phyloP scores from a whole-genome alignment of 2,329 filamentous ascomycete genomes.

The Calcarisporium arbuscula region DNA sequence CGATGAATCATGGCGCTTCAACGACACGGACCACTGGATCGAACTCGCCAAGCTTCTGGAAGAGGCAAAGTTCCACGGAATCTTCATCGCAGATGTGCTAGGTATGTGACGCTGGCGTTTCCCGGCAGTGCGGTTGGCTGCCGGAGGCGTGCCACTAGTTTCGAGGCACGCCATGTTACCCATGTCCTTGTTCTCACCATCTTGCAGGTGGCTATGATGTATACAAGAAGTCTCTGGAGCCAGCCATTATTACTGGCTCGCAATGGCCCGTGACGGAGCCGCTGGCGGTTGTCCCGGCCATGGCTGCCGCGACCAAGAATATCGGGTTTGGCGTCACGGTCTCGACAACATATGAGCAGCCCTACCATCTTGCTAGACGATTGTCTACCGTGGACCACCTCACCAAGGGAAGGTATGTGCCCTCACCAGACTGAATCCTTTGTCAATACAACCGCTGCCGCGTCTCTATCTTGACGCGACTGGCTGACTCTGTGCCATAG shows the following conservation, averaged over 20 bases:
- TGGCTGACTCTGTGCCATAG: conserved; percentile 20
- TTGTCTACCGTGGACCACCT: conserved; percentile 64
- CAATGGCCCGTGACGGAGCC: conserved; percentile 70
- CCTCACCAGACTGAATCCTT: neutral
- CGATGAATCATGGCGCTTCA: conserved; percentile 57
- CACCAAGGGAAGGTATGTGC: conserved; percentile 47
- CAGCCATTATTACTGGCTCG: conserved; percentile 55
- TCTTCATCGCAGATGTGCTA: conserved; percentile 53
- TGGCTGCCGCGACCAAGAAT: conserved; percentile 63
- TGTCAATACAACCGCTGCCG: neutral
- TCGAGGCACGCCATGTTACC: too few relatives aligned
- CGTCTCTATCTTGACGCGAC: fast-evolving
- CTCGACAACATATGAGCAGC: conserved; percentile 64
- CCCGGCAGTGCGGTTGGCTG: neutral
- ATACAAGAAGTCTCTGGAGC: conserved; percentile 54
- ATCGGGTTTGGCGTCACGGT: conserved; percentile 66
- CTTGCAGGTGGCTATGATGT: conserved; percentile 59
- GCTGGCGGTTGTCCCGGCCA: conserved; percentile 56
- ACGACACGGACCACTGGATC: conserved; percentile 54
- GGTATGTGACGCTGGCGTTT: conserved; percentile 21
- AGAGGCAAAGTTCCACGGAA: conserved; percentile 17
- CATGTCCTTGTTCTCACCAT: neutral
- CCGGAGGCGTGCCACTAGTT: too few relatives aligned
- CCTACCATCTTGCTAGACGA: conserved; percentile 60
- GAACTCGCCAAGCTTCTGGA: conserved; percentile 54